Conservation (phyloP, 768 basidiomycete genomes). For the Trametes coccinea region DNA sequence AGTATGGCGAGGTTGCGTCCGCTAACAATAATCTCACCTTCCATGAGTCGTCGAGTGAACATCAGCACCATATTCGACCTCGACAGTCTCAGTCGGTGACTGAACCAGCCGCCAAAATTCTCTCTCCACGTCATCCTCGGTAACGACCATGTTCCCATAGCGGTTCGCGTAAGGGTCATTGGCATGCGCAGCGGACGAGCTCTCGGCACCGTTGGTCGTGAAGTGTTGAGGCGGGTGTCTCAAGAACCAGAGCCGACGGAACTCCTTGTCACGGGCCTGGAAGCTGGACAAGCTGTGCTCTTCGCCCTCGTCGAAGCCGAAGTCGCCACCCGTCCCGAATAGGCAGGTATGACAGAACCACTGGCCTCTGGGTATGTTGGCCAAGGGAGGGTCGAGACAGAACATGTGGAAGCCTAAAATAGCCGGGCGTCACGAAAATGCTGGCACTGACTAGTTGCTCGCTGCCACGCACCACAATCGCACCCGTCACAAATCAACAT, state of each 20-base stretch:
- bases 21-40: slow-evolving; percentile 56
- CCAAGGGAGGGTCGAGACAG: slow-evolving; percentile 91
- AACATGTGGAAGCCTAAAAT: slow-evolving; percentile 89
- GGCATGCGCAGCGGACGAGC: slow-evolving; percentile 6
- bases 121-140: slow-evolving; percentile 88
- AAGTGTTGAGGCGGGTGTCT: slow-evolving; percentile 61
- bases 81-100: slow-evolving; percentile 85
- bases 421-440: neutral
- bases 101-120: slow-evolving; percentile 98
- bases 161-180: slow-evolving; percentile 52
- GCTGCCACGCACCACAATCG: slow-evolving; percentile 60
- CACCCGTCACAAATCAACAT: slow-evolving; percentile 93
- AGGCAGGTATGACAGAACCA: slow-evolving; percentile 97
- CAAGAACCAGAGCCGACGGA: slow-evolving; percentile 87
- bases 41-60: slow-evolving; percentile 97
- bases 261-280: slow-evolving; percentile 87
- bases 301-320: slow-evolving; percentile 97
- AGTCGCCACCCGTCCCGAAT: slow-evolving; percentile 90
- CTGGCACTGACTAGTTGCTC: neutral
- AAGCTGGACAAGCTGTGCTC: slow-evolving; percentile 92
- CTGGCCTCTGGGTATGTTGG: slow-evolving; percentile 84
- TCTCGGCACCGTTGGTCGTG: slow-evolving; percentile 14
- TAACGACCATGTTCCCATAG: slow-evolving; percentile 63
- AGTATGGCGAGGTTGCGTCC: slow-evolving; percentile 1
- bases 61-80: slow-evolving; percentile 99